Evolutionary conservation across 352 stramenopile genomes (phyloP), one percentile per base, ranked within the genome.

Genomic region (Phytophthora chlamydospora): DNA sequence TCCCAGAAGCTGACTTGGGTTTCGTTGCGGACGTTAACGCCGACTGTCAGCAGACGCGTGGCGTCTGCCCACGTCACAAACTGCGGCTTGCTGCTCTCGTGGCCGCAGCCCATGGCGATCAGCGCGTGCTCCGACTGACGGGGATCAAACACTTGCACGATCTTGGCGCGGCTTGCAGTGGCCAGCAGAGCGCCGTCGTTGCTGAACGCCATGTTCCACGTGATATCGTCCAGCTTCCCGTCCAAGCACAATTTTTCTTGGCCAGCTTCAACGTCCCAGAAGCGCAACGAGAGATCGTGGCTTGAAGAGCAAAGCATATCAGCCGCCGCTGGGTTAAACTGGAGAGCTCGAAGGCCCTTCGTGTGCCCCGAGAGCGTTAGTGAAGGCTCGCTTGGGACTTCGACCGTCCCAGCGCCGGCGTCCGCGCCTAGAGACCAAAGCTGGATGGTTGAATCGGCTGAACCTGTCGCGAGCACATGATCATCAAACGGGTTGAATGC

Each of bases 1-100:
- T 95, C 85, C 82, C 82, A 95, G 51, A 95, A 85, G 43, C 71
- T 73, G 9, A 93, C 50, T 55, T 90, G 78, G 10, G 78, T 88
- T 46, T 91, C 82, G 32, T 82, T 88, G 42, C 80, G 79, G 10
- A 66, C 71, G 46, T 69, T 87, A 19, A 88, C 68, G 13, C 81
- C 80, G 17, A 88, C 66, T 35, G 84, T 90, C 10, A 92, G 21
- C 24, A 94, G 38, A 44, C 66, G 68, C 10, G 50, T 56, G 3
- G 59, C 27, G 34, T 78, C 75, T 29, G 76, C 49, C 84, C 85
- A 95, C 5, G 59, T 55, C 11, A 93, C 82, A 58, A 84, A 89
- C 59, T 95, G 83, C 6, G 85, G 78, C 16, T 88, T 89, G 31
- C 58, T 75, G 32, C 76, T 85, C 33, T 90, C 83, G 47, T 91